phyloP scores from a whole-genome alignment of 495 filamentous ascomycete species.

The Penicillium herquei region DNA sequence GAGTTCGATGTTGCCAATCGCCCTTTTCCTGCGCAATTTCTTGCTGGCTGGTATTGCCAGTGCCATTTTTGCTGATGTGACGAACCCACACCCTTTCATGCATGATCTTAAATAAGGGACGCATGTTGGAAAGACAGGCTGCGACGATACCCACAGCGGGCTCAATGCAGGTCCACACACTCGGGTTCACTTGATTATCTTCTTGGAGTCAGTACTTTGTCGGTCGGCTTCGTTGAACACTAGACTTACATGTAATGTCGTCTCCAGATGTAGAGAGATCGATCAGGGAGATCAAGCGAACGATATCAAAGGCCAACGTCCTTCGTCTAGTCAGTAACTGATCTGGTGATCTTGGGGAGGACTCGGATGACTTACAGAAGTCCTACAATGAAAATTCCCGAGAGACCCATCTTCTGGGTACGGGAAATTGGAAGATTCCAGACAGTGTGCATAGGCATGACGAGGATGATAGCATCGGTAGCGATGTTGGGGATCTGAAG shows the following conservation, averaged over 20 bases:
- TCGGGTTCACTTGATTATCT: conserved; percentile 32
- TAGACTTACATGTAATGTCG: conserved; percentile 28
- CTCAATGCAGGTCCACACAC: conserved; percentile 40
- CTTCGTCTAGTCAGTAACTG: conserved; percentile 1
- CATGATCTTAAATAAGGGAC: conserved; percentile 28
- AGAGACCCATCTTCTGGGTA: conserved; percentile 36
- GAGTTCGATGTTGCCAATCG: conserved; percentile 8
- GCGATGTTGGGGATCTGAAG: conserved; percentile 43
- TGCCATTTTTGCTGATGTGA: not conserved
- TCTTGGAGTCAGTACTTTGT: not conserved
- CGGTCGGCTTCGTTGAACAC: not conserved
- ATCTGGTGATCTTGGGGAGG: too few relatives aligned
- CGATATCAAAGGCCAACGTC: conserved; percentile 29
- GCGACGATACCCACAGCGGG: conserved; percentile 35
- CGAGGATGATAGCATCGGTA: conserved; percentile 40
- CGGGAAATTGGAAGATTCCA: conserved; percentile 40
- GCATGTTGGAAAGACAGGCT: conserved; percentile 34
- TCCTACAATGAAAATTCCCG: conserved; percentile 43
- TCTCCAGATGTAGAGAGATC: conserved; percentile 18
- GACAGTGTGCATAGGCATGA: conserved; percentile 52
- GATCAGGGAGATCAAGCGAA: conserved; percentile 26
- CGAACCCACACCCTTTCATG: conserved; percentile 21
- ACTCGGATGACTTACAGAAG: conserved; percentile 25
- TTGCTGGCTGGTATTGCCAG: conserved; percentile 12
- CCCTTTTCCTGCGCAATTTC: conserved; percentile 14